These are phyloP conservation scores for Chlamydomonas reinhardtii DNA, from an alignment of 163 green algal species.

Conservation along the genomic window DNA sequence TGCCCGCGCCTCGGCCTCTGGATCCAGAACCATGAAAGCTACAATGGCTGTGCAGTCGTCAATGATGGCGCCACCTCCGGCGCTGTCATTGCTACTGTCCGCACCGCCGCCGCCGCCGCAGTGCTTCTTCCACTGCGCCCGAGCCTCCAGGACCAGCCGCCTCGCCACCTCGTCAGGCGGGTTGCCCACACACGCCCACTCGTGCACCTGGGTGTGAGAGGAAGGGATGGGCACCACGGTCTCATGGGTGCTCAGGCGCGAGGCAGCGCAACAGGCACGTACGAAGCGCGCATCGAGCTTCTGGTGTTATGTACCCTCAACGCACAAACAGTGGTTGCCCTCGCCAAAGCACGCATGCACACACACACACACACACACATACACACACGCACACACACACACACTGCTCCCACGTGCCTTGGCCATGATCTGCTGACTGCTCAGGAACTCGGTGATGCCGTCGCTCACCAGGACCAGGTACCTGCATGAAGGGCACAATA, in stretches of 20 bases:
- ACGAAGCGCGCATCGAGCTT: too few species aligned
- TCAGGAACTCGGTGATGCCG: conserved; percentile 45
- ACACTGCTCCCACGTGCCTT: background rate
- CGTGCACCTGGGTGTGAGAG: background rate
- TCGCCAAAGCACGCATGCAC: too few species aligned
- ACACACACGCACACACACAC: too few species aligned
- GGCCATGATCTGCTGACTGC: conserved; percentile 30
- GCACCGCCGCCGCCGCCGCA: background rate
- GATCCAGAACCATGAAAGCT: conserved; percentile 29
- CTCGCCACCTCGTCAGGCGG: conserved; percentile 38
- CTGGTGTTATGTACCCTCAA: too few species aligned
- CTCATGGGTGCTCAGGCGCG: too few species aligned
- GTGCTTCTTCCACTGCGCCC: conserved; percentile 12
- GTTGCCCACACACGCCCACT: background rate
- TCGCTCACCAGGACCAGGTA: conserved; percentile 39
- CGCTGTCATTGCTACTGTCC: too few species aligned
- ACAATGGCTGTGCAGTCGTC: conserved; percentile 44
- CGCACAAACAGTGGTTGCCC: too few species aligned
- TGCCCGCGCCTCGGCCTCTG: background rate
- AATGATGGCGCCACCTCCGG: background rate
- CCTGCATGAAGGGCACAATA: background rate
- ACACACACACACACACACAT: too few species aligned
- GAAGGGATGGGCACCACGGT: too few species aligned
- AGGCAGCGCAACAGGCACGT: too few species aligned
- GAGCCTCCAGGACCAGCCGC: conserved; percentile 36